Evolutionary conservation across 2,329 filamentous ascomycete genomes (phyloP).

Genomic region (Chaetomium sp.): DNA sequence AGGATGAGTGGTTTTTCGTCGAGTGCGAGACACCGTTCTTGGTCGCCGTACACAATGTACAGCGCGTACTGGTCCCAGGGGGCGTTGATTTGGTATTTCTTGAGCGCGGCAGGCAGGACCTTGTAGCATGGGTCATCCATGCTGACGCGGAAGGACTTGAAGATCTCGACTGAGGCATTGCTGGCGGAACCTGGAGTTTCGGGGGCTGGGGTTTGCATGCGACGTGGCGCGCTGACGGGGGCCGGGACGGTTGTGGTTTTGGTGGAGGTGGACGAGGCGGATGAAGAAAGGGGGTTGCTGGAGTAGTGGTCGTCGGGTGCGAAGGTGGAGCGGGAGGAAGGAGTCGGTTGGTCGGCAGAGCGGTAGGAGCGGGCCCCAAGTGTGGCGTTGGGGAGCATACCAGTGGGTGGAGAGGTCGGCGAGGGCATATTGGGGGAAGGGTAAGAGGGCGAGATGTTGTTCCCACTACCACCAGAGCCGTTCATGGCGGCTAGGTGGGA

Average conservation of each 20-base stretch:
- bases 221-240: slow-evolving; percentile 39
- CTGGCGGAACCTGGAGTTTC: slow-evolving; percentile 49
- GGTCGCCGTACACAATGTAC: slow-evolving; percentile 98
- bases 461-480: slow-evolving; percentile 51
- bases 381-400: slow-evolving; percentile 41
- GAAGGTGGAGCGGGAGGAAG: slow-evolving; percentile 51
- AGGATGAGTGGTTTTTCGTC: slow-evolving; percentile 92
- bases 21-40: slow-evolving; percentile 85
- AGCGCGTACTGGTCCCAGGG: slow-evolving; percentile 96
- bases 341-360: slow-evolving; percentile 45
- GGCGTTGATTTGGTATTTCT: slow-evolving; percentile 97
- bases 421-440: slow-evolving; percentile 63
- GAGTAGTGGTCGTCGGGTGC: slow-evolving; percentile 35
- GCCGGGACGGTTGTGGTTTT: slow-evolving; percentile 28
- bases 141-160: slow-evolving; percentile 96
- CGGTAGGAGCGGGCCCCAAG: slow-evolving; percentile 57
- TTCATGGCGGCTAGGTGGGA: slow-evolving; percentile 67
- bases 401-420: slow-evolving; percentile 59
- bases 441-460: slow-evolving; percentile 48
- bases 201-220: slow-evolving; percentile 55
- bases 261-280: slow-evolving; percentile 11
- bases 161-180: slow-evolving; percentile 76
- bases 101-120: slow-evolving; percentile 87
- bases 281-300: no score
- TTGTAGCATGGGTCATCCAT: slow-evolving; percentile 99